These are phyloP conservation scores for Oligophagozyma castellii DNA, from an alignment of 1,139 yeast genomes.

Conservation along the genomic window DNA sequence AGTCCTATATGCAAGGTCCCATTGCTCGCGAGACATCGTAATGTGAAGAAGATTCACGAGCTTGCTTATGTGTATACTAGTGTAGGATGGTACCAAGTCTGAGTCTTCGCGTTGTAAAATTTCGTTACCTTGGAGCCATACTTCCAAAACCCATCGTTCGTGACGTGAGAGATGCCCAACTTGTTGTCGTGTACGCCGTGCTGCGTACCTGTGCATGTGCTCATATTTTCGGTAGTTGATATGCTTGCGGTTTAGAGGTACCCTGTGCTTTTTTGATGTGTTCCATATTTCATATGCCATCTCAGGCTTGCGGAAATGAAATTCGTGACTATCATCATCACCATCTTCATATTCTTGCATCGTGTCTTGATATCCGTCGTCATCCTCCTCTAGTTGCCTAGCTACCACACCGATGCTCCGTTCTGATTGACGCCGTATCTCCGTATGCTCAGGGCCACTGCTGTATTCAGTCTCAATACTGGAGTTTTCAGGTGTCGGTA, in stretches of 20 bases:
- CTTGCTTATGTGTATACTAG: conserved; percentile 16
- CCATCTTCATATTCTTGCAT: conserved; percentile 5
- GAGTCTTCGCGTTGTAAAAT: conserved; percentile 4
- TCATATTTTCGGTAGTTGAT: conserved; percentile 10
- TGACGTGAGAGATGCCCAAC: conserved; percentile 14
- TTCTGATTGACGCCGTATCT: background rate
- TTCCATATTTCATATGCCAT: conserved; percentile 21
- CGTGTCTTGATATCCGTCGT: conserved; percentile 1
- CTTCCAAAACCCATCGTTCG: conserved; percentile 8
- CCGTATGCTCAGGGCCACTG: background rate
- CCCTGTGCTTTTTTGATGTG: conserved; percentile 2
- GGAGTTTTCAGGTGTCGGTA: conserved; percentile 20
- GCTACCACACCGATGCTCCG: conserved; percentile 5
- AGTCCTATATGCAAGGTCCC: conserved; percentile 41
- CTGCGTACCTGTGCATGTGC: conserved; percentile 9
- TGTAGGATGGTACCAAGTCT: conserved; percentile 6
- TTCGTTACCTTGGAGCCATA: conserved; percentile 16
- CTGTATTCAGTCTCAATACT: conserved; percentile 3
- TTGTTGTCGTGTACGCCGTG: conserved; percentile 6
- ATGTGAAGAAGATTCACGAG: conserved; percentile 25
- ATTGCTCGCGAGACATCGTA: conserved; percentile 33
- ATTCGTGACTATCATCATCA: conserved; percentile 5
- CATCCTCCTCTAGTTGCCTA: conserved; percentile 2
- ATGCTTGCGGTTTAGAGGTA: conserved; percentile 9
- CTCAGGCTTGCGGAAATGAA: background rate